Evolutionary conservation across 805 yeast species (phyloP).

Genomic region (Kurtzmaniella fragi): DNA sequence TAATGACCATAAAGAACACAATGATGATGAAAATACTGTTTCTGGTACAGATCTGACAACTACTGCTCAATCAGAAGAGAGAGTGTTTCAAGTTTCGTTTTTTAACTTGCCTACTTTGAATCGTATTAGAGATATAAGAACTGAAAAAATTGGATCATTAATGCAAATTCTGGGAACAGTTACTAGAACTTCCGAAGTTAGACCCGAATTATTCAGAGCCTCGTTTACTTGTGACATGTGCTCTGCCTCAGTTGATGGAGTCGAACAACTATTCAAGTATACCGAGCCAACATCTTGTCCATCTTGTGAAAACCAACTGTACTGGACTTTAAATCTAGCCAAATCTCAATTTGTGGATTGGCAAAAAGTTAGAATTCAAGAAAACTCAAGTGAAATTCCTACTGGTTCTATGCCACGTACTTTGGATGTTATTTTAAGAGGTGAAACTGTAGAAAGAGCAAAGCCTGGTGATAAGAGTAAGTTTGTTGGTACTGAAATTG

Average conservation of each 20-base stretch:
- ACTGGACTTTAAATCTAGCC: conserved; percentile 78
- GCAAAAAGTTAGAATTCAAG: conserved; percentile 95
- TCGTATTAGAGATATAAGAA: conserved; percentile 84
- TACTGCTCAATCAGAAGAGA: conserved; percentile 50
- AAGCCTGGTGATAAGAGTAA: conserved; percentile 96
- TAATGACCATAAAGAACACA: conserved; percentile 26
- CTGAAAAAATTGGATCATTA: conserved; percentile 82
- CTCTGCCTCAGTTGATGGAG: conserved; percentile 76
- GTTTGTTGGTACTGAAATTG: conserved; percentile 92
- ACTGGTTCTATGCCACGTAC: conserved; percentile 99
- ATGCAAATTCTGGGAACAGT: conserved; percentile 90
- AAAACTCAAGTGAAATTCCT: conserved; percentile 93
- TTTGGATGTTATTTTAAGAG: conserved; percentile 84
- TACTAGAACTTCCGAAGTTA: conserved; percentile 91
- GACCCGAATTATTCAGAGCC: conserved; percentile 88
- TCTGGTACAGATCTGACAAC: conserved; percentile 33
- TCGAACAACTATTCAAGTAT: conserved; percentile 88
- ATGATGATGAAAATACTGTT: conserved; percentile 19
- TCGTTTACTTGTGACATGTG: conserved; percentile 88
- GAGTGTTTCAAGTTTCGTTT: conserved; percentile 85
- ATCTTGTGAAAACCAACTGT: conserved; percentile 77
- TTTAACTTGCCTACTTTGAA: conserved; percentile 78
- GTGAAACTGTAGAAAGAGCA: conserved; percentile 92
- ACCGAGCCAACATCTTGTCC: conserved; percentile 95
- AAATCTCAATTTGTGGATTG: conserved; percentile 91